Conservation (phyloP, 257 asterid species). For the Salvia rosmarinus region DNA sequence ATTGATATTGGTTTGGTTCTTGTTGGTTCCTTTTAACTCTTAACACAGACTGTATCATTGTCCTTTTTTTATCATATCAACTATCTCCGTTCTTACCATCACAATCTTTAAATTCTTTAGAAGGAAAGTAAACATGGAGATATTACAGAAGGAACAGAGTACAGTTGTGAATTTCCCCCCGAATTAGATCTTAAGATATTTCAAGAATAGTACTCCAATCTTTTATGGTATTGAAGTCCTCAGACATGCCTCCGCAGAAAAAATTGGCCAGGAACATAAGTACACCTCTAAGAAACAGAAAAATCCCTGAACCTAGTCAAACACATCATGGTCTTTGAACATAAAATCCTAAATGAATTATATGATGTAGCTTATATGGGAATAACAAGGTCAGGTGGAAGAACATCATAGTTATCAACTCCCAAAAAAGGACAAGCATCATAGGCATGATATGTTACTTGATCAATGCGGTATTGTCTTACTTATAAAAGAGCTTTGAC, state of each 20-base stretch:
- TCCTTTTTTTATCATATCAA: not conserved
- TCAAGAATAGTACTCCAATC: not conserved
- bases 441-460: conserved; percentile 1
- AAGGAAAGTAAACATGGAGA: not conserved
- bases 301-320: conserved; percentile 5
- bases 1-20: too few species aligned
- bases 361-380: not conserved
- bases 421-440: not conserved
- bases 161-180: not conserved
- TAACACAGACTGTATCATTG: not conserved
- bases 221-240: not conserved
- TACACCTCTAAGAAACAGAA: not conserved
- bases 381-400: not conserved
- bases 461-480: not conserved
- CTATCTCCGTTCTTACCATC: not conserved
- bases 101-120: not conserved
- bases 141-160: not conserved
- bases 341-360: not conserved
- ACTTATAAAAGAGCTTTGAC: not conserved
- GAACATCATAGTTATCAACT: not conserved
- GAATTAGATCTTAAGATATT: not conserved
- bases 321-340: not conserved
- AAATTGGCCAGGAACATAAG: not conserved
- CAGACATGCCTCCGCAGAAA: not conserved
- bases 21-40: too few species aligned